These are phyloP conservation scores for Leucocoprinus leucothites DNA, from an alignment of 768 basidiomycete species.

Conservation along the genomic window DNA sequence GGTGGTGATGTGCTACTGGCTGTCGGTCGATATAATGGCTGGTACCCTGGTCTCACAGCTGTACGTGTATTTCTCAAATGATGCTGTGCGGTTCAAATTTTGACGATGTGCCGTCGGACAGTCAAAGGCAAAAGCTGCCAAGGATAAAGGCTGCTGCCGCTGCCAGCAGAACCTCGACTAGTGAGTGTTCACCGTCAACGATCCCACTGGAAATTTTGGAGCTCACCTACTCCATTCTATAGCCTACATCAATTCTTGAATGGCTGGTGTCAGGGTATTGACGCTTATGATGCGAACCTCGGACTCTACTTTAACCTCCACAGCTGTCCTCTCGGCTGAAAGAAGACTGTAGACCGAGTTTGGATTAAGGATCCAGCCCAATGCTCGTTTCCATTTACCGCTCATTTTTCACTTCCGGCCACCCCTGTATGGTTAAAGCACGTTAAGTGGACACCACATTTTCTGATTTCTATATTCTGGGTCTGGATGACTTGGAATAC, in stretches of 20 bases:
- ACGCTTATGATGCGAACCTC: conserved; percentile 45
- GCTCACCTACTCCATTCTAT: conserved; percentile 6
- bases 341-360: not conserved
- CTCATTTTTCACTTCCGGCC: not conserved
- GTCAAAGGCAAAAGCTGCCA: conserved; percentile 58
- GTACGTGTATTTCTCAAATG: conserved; percentile 29
- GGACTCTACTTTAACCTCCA: conserved; percentile 71
- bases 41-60: conserved; percentile 55
- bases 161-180: conserved; percentile 90
- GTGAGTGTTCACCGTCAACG: conserved; percentile 38
- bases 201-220: not conserved
- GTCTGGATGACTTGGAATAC: not conserved
- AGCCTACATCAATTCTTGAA: conserved; percentile 72
- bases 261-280: conserved; percentile 62
- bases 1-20: conserved; percentile 52
- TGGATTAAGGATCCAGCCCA: not conserved
- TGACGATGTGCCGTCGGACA: conserved; percentile 20
- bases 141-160: conserved; percentile 49
- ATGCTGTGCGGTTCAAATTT: not conserved
- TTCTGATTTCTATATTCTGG: not conserved
- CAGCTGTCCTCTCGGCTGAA: conserved; percentile 7
- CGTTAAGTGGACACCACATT: not conserved
- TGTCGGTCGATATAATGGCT: conserved; percentile 79
- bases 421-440: not conserved
- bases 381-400: not conserved